phyloP scores from a whole-genome alignment of 2,329 filamentous ascomycete species.

The Penicillium sp. region DNA sequence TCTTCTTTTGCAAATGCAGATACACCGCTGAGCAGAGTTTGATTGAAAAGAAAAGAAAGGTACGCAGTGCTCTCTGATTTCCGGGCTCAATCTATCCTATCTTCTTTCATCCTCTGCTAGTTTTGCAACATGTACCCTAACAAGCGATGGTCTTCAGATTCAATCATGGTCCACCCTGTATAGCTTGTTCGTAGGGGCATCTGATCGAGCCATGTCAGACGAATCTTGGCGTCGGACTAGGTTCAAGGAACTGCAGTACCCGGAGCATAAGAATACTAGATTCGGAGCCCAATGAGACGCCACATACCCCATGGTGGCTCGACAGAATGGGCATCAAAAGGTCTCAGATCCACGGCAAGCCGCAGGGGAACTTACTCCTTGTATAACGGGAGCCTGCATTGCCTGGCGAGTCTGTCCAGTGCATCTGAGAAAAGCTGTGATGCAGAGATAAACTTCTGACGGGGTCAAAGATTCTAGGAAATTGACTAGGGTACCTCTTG shows the following conservation, averaged over 20 bases:
- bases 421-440: slow-evolving; percentile 13
- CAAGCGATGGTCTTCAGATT: too few species aligned
- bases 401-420: slow-evolving; percentile 24
- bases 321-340: slow-evolving; percentile 29
- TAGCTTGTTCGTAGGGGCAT: neutral
- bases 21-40: neutral
- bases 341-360: slow-evolving; percentile 36
- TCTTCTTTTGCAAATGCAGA: slow-evolving; percentile 6
- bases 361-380: slow-evolving; percentile 31
- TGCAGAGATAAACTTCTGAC: slow-evolving; percentile 25
- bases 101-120: too few species aligned
- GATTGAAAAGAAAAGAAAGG: too few species aligned
- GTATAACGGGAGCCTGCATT: slow-evolving; percentile 32
- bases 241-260: slow-evolving; percentile 18
- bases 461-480: slow-evolving; percentile 9
- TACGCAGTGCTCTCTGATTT: too few species aligned
- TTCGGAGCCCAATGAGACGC: slow-evolving; percentile 25
- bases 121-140: too few species aligned
- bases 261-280: slow-evolving; percentile 26
- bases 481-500: neutral
- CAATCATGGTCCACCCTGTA: neutral
- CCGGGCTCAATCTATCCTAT: too few species aligned
- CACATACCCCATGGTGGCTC: slow-evolving; percentile 16
- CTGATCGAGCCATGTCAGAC: slow-evolving; percentile 5
- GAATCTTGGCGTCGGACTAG: slow-evolving; percentile 16